Conservation (phyloP, 1,284 basidiomycete species). For the Meira nashicola region DNA sequence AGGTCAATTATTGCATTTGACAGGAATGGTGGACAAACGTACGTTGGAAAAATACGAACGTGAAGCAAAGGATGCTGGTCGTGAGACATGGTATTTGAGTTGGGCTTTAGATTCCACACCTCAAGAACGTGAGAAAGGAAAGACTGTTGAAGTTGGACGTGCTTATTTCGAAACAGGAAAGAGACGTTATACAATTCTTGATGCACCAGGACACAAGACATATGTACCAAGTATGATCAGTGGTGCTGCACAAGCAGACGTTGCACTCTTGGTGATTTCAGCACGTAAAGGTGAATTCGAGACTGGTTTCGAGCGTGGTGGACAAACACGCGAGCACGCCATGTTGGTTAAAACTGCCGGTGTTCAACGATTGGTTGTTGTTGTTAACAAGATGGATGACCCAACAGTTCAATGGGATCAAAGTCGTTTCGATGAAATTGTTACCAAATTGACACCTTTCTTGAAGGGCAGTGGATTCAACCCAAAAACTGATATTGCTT, state of each 20-base stretch:
- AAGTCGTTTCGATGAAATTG: constrained; percentile 49
- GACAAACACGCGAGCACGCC: constrained; percentile 71
- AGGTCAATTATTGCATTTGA: constrained; percentile 49
- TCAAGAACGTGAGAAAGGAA: constrained; percentile 52
- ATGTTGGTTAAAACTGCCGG: constrained; percentile 52
- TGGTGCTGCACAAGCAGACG: constrained; percentile 93
- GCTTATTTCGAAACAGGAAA: constrained; percentile 53
- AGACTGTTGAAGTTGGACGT: constrained; percentile 52
- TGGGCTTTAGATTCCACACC: constrained; percentile 52
- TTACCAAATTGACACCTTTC: constrained; percentile 48
- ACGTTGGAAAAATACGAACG: constrained; percentile 52
- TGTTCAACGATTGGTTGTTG: constrained; percentile 50
- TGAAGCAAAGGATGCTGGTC: constrained; percentile 50
- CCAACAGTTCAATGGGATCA: constrained; percentile 48
- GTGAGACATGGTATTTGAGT: constrained; percentile 51
- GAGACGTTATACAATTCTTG: constrained; percentile 50
- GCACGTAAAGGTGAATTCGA: constrained; percentile 88
- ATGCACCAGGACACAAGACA: constrained; percentile 52
- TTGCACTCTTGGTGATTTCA: constrained; percentile 90
- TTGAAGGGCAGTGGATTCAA: constrained; percentile 46
- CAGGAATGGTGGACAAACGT: constrained; percentile 53
- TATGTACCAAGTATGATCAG: constrained; percentile 53
- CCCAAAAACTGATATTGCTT: constrained; percentile 50
- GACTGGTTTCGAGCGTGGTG: constrained; percentile 85
- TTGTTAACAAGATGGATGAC: constrained; percentile 54